A percentile compares a stretch with the other conserved stretches of the same genome.
These are phyloP conservation scores for Calvatia gigantea DNA, from an alignment of 768 basidiomycete species.

Conservation along the genomic window DNA sequence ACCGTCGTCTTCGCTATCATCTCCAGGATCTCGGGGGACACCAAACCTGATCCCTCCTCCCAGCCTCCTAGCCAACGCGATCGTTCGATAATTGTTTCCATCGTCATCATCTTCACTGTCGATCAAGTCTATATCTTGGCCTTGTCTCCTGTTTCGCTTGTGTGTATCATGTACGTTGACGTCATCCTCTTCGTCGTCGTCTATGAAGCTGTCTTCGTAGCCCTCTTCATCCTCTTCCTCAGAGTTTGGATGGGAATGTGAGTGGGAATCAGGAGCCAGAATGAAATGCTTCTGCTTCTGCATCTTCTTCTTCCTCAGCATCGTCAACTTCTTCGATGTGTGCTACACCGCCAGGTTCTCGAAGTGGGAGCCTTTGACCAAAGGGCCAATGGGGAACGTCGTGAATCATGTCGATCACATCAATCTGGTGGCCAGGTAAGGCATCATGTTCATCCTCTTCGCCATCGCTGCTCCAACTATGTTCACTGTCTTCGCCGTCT, in stretches of 20 bases:
- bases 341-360: not conserved
- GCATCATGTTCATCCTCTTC: not conserved
- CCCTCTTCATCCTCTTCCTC: constrained; percentile 21
- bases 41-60: constrained; percentile 13
- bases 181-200: constrained; percentile 5
- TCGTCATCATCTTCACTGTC: constrained; percentile 47
- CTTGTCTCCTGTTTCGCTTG: constrained; percentile 36
- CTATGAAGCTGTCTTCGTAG: constrained; percentile 9
- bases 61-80: constrained; percentile 22
- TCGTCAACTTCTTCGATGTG: constrained; percentile 15
- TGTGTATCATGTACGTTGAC: constrained; percentile 16
- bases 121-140: not conserved
- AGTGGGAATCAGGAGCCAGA: constrained; percentile 17
- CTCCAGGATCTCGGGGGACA: not conserved
- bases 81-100: constrained; percentile 43
- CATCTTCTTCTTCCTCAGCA: constrained; percentile 15
- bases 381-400: not conserved
- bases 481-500: not conserved
- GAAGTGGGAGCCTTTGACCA: not conserved
- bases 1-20: not conserved
- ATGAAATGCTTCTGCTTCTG: constrained; percentile 3
- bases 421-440: not conserved
- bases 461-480: not conserved
- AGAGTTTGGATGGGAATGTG: constrained; percentile 24
- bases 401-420: not conserved